A percentile compares a stretch with the other conserved stretches of the same genome.
phyloP scores from a whole-genome alignment of 1,284 basidiomycete species.

The Ganoderma meredithae region DNA sequence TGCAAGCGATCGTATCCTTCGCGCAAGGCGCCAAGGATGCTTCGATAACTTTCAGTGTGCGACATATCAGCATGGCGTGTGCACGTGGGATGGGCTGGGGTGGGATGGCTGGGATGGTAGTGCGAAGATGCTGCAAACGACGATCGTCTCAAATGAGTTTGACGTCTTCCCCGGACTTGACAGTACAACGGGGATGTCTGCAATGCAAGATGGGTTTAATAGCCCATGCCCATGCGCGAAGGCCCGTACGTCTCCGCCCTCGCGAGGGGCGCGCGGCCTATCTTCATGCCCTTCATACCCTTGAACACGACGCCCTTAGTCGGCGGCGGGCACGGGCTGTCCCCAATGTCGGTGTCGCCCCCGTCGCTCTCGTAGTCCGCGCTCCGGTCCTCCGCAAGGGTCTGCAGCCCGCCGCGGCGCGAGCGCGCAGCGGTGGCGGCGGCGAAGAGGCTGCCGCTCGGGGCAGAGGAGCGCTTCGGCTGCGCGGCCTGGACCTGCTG shows the following conservation, averaged over 20 bases:
- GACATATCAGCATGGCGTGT: constrained; percentile 22
- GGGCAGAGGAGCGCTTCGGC: constrained; percentile 68
- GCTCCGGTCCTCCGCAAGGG: constrained; percentile 71
- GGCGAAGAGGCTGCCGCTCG: constrained; percentile 65
- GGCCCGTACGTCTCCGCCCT: constrained; percentile 74
- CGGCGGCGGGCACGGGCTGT: constrained; percentile 83
- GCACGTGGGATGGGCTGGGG: neutral
- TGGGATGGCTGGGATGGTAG: constrained; percentile 7
- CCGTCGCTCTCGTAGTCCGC: constrained; percentile 65
- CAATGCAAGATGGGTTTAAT: constrained; percentile 25
- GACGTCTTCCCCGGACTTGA: neutral
- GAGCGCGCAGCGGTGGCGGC: constrained; percentile 69
- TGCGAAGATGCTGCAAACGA: constrained; percentile 17
- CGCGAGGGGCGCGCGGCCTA: constrained; percentile 53
- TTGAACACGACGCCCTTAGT: constrained; percentile 60
- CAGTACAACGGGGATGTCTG: neutral
- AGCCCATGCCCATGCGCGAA: constrained; percentile 44
- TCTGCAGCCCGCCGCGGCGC: constrained; percentile 61
- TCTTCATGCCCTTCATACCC: constrained; percentile 65
- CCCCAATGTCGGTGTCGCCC: constrained; percentile 77
- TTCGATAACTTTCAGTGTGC: constrained; percentile 21
- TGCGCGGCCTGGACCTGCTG: constrained; percentile 39
- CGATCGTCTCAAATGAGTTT: constrained; percentile 15
- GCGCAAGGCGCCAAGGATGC: constrained; percentile 9
- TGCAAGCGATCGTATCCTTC: constrained; percentile 15